These are phyloP conservation scores for Malassezia arunalokei DNA, from an alignment of 1,284 basidiomycete genomes.

Conservation along the genomic window DNA sequence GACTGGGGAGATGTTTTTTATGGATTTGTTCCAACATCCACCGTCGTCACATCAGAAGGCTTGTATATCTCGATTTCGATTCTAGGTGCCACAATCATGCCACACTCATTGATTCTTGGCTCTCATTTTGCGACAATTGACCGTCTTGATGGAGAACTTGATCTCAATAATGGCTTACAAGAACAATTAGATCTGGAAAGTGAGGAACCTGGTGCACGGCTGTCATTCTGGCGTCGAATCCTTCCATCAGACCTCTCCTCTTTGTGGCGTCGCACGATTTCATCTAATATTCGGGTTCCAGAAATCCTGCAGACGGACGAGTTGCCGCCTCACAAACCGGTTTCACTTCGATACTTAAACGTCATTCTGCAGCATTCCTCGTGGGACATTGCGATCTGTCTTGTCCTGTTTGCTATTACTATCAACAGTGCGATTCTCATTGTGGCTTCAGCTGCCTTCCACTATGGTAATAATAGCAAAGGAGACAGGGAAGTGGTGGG, in stretches of 20 bases:
- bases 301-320: conserved; percentile 1
- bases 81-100: conserved; percentile 57
- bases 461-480: conserved; percentile 20
- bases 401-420: conserved; percentile 51
- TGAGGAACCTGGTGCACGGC: background rate
- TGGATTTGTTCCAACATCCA: conserved; percentile 68
- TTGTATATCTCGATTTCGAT: conserved; percentile 64
- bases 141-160: conserved; percentile 13
- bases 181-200: background rate
- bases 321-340: background rate
- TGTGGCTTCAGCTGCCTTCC: conserved; percentile 50
- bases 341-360: conserved; percentile 20
- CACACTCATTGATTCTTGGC: conserved; percentile 79
- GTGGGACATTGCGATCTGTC: conserved; percentile 41
- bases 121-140: conserved; percentile 52
- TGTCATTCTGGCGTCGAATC: background rate
- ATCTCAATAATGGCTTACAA: background rate
- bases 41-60: conserved; percentile 52
- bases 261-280: background rate
- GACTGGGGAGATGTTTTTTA: conserved; percentile 67
- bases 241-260: background rate
- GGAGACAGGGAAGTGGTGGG: conserved; percentile 26
- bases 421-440: conserved; percentile 67
- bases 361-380: conserved; percentile 39
- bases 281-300: conserved; percentile 4